These are phyloP conservation scores for Fonsecaea monophora DNA, from an alignment of 2,329 filamentous ascomycete genomes.

Conservation along the genomic window DNA sequence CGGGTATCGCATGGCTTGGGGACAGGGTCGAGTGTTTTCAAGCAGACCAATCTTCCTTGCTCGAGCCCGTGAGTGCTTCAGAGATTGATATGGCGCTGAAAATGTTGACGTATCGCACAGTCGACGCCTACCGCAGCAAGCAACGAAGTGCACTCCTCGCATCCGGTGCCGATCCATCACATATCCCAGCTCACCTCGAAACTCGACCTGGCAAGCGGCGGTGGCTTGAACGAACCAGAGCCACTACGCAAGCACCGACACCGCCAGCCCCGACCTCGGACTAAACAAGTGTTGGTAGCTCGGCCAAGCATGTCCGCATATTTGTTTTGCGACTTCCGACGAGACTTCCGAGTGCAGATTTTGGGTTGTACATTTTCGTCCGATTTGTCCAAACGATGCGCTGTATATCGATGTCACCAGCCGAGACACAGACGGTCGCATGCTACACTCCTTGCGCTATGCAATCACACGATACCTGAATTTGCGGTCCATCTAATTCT, in stretches of 20 bases:
- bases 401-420: conserved; percentile 10
- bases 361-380: conserved; percentile 27
- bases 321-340: conserved; percentile 2
- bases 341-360: conserved; percentile 26
- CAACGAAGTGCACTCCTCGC: conserved; percentile 82
- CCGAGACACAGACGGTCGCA: conserved; percentile 13
- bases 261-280: conserved; percentile 30
- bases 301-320: not conserved
- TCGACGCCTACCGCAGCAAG: conserved; percentile 94
- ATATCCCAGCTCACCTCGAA: conserved; percentile 84
- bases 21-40: conserved; percentile 89
- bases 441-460: not conserved
- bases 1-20: conserved; percentile 95
- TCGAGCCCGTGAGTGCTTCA: conserved; percentile 75
- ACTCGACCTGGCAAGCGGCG: conserved; percentile 83
- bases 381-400: not conserved
- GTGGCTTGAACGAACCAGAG: conserved; percentile 66
- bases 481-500: not conserved
- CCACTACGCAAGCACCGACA: conserved; percentile 27
- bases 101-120: conserved; percentile 53
- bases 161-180: conserved; percentile 74
- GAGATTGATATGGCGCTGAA: conserved; percentile 23
- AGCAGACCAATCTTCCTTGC: conserved; percentile 87
- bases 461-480: not conserved
- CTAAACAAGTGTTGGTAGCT: conserved; percentile 8